Percentiles rank a stretch among this genome's conserved stretches.
phyloP scores from a whole-genome alignment of 352 stramenopile species.

The Phytophthora pluvialis region DNA sequence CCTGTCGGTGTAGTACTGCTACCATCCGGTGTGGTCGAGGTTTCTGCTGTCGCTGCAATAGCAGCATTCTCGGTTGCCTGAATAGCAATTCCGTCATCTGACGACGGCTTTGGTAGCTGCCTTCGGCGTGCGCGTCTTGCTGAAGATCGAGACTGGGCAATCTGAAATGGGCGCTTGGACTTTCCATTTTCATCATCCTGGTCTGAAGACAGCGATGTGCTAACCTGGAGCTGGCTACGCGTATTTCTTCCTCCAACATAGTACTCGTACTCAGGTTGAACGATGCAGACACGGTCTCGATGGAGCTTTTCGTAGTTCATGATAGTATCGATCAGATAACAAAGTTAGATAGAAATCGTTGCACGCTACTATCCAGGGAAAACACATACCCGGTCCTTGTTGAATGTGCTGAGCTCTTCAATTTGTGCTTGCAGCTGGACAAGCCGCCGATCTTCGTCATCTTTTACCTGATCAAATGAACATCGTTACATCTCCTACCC shows the following conservation, averaged over 20 bases:
- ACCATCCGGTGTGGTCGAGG: neutral
- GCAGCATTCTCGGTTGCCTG: conserved; percentile 21
- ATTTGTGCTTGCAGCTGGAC: conserved; percentile 95
- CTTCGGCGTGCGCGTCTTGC: conserved; percentile 48
- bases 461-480: conserved; percentile 72
- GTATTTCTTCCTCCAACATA: conserved; percentile 38
- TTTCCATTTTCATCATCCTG: conserved; percentile 55
- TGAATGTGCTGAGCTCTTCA: conserved; percentile 84
- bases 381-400: conserved; percentile 73
- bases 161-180: conserved; percentile 44
- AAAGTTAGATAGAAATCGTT: conserved; percentile 4
- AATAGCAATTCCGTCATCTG: conserved; percentile 23
- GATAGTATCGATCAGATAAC: neutral
- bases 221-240: conserved; percentile 36
- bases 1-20: conserved; percentile 2
- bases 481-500: neutral
- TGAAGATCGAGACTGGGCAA: conserved; percentile 35
- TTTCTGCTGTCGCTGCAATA: conserved; percentile 27
- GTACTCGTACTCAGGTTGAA: conserved; percentile 69
- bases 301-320: conserved; percentile 57
- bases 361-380: neutral
- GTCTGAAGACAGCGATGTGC: conserved; percentile 32
- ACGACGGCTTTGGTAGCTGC: conserved; percentile 30
- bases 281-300: conserved; percentile 62
- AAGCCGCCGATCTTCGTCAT: conserved; percentile 94